Evolutionary conservation across 257 asterid species (phyloP).

Genomic region (Nicotiana paniculata): DNA sequence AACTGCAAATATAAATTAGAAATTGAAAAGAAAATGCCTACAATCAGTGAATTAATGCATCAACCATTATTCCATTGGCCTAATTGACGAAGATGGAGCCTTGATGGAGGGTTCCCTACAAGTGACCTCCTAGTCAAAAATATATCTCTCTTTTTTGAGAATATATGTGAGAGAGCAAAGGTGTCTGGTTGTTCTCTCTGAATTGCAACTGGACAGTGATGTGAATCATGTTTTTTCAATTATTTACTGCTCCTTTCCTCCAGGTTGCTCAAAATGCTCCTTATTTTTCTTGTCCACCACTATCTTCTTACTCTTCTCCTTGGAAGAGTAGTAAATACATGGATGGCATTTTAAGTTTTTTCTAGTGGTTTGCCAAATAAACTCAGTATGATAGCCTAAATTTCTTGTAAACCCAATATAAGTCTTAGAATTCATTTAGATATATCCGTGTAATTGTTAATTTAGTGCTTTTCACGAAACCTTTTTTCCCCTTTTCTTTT

Average conservation of each 20-base stretch:
- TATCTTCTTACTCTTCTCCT: neutral
- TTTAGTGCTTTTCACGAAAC: neutral
- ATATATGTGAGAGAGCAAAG: neutral
- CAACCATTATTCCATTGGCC: neutral
- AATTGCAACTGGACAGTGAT: neutral
- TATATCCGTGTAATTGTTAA: neutral
- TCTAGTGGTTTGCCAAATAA: neutral
- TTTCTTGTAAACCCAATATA: neutral
- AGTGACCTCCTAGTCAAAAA: neutral
- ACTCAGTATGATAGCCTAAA: neutral
- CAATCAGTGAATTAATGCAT: neutral
- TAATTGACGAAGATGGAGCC: neutral
- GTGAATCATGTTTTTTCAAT: neutral
- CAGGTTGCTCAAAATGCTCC: neutral
- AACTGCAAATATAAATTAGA: neutral
- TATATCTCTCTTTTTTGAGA: neutral
- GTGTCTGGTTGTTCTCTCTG: neutral
- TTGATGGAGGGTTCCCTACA: slow-evolving; percentile 1
- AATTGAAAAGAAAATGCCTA: neutral
- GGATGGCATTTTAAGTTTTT: neutral
- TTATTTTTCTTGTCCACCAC: neutral
- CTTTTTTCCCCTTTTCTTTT: neutral
- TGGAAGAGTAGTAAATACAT: neutral
- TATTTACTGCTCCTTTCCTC: neutral
- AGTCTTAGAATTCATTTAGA: neutral